These are phyloP conservation scores for Pyropia haitanensis DNA, from an alignment of 23 red algal genomes.

Conservation along the genomic window DNA sequence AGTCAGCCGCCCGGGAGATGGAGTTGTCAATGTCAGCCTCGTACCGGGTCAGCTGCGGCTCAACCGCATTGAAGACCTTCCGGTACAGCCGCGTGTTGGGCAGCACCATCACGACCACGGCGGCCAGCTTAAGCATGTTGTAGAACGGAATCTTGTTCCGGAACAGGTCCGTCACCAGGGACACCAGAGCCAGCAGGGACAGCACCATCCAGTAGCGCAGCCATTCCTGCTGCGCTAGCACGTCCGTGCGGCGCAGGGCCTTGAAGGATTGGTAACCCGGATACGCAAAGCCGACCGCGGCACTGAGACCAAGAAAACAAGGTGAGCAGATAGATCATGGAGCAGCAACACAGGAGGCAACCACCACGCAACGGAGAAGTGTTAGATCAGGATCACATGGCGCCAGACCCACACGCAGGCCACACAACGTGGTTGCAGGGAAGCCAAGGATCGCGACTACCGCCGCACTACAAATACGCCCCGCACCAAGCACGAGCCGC, in stretches of 20 bases:
- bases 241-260: constrained; percentile 38
- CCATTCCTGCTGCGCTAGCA: constrained; percentile 41
- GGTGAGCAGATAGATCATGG: no score
- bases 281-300: no score
- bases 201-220: constrained; percentile 65
- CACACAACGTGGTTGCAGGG: no score
- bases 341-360: no score
- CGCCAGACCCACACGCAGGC: no score
- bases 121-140: constrained; percentile 39
- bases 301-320: no score
- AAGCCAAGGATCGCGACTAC: no score
- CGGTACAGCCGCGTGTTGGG: constrained; percentile 43
- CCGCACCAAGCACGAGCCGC: no score
- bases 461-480: no score
- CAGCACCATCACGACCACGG: constrained; percentile 36
- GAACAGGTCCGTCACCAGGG: constrained; percentile 41
- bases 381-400: no score
- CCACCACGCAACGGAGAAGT: no score
- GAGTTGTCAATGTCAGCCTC: constrained; percentile 56
- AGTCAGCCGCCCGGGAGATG: no score
- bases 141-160: constrained; percentile 32
- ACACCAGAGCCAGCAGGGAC: constrained; percentile 20
- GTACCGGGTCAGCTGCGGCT: constrained; percentile 52
- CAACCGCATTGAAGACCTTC: constrained; percentile 34
- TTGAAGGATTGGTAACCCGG: constrained; percentile 64